Conservation (phyloP, 208 protist genomes). For the Trypanosoma congolense region DNA sequence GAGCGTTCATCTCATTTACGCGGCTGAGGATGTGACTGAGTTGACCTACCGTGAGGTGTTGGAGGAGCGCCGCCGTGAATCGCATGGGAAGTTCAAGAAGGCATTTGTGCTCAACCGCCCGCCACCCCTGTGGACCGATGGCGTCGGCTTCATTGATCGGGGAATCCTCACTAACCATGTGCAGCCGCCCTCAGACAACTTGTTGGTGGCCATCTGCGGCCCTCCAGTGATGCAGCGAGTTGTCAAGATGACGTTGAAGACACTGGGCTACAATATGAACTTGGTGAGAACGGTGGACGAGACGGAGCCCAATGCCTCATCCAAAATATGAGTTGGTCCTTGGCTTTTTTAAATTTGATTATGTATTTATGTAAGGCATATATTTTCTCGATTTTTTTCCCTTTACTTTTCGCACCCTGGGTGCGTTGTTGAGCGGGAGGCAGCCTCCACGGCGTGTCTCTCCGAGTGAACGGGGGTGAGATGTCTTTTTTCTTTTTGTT, state of each 20-base stretch:
- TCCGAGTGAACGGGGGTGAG: too few species aligned
- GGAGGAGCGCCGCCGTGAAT: conserved; percentile 26
- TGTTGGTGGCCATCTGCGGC: conserved; percentile 76
- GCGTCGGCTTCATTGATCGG: conserved; percentile 57
- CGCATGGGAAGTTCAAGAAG: conserved; percentile 35
- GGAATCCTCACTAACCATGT: conserved; percentile 31
- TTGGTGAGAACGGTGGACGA: conserved; percentile 72
- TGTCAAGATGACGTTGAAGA: conserved; percentile 39
- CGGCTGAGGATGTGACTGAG: conserved; percentile 47
- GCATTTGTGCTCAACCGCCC: conserved; percentile 54
- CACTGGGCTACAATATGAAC: conserved; percentile 44
- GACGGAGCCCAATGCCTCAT: conserved; percentile 4
- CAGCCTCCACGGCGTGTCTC: too few species aligned
- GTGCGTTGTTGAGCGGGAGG: too few species aligned
- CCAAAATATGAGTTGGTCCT: conserved; percentile 6
- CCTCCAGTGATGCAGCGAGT: conserved; percentile 74
- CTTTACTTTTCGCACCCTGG: too few species aligned
- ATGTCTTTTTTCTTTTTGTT: too few species aligned
- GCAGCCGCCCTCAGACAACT: conserved; percentile 47
- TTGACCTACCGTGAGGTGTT: conserved; percentile 54
- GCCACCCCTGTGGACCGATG: conserved; percentile 52
- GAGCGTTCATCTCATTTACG: conserved; percentile 53
- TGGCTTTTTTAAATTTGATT: too few species aligned
- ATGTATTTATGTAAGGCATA: too few species aligned
- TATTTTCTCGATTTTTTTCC: too few species aligned